Percentiles rank a stretch among this genome's conserved stretches.
phyloP scores from a whole-genome alignment of 306 rosid species.

The Fragaria vesca region DNA sequence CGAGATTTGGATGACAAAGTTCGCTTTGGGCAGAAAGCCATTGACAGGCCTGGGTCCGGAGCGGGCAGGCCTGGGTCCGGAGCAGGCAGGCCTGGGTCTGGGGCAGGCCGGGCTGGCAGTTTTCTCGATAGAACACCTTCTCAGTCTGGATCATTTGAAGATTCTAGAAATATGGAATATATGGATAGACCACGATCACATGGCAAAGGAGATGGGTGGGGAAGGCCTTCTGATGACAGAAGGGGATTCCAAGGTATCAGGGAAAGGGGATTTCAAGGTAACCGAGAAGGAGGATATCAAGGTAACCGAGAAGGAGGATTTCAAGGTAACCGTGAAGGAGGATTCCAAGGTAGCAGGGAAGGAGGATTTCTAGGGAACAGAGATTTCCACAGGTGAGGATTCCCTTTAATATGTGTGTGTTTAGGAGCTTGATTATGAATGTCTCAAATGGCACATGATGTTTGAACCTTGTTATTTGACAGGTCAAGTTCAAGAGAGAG shows the following conservation, averaged over 20 bases:
- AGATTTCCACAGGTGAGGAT: conserved; percentile 65
- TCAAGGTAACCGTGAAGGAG: conserved; percentile 52
- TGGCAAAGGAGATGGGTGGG: conserved; percentile 73
- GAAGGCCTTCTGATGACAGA: conserved; percentile 66
- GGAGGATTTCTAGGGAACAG: conserved; percentile 71
- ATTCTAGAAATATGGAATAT: conserved; percentile 61
- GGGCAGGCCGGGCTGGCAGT: conserved; percentile 47
- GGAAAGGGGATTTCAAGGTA: conserved; percentile 55
- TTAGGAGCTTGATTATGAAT: not conserved
- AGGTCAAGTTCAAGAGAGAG: conserved; percentile 53
- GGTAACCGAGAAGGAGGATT: conserved; percentile 57
- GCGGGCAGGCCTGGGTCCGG: conserved; percentile 55
- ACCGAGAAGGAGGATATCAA: conserved; percentile 51
- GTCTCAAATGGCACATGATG: conserved; percentile 8
- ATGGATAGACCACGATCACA: conserved; percentile 77
- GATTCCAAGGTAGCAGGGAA: conserved; percentile 48
- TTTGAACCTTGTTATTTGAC: conserved; percentile 23
- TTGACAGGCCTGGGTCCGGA: conserved; percentile 85
- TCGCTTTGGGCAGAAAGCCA: conserved; percentile 87
- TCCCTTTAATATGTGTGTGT: not conserved
- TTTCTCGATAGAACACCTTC: conserved; percentile 69
- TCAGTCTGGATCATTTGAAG: conserved; percentile 73
- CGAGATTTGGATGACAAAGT: conserved; percentile 83
- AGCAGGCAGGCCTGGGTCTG: conserved; percentile 85
- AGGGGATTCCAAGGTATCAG: conserved; percentile 43